Evolutionary conservation across 2,329 filamentous ascomycete species (phyloP), one percentile per base, ranked within the genome.

Genomic region (Xylariales sp.): DNA sequence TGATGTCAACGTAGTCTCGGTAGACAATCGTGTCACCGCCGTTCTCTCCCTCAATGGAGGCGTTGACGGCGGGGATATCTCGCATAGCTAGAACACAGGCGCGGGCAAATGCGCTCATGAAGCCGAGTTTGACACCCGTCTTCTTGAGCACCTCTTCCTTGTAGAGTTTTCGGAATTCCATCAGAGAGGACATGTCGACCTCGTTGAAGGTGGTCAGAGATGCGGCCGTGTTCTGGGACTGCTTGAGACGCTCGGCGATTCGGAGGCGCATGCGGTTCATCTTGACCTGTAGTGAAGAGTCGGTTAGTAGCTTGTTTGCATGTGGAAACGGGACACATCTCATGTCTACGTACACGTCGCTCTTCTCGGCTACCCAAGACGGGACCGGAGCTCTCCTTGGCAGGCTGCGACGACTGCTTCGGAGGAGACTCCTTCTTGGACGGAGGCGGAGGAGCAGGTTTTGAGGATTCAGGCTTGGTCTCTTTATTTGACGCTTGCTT

Each of bases 251-350:
- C 73, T 98, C 93, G 38, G 93, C 88, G 54, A 97, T 98, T 48
- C 93, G 84, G 47, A 97, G 80, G 51, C 93, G 89, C 93, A 98
- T 98, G 51, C 93, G 88, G 75, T 97, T 97, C 93, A 98, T 98
- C 78, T 98, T 98, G 58, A 97, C 88, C 87, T 93, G 55, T 42
- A 49, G 21, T 11, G 14, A n/a, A 22, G 19, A 20, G 19, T 35
- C 4, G 22, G 33, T 20, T 12, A 32, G 29, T n/a, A n/a, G n/a
- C n/a, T n/a, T n/a, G n/a, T n/a, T n/a, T n/a, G n/a, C n/a, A n/a
- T n/a, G n/a, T n/a, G 29, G 15, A 15, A 14, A 32, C 7, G 9
- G 14, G 12, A 7, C 7, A 7, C 29, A 3, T 9, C n/a, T 31
- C 8, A 14, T 9, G 38, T 16, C 15, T n/a, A 70, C 86, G 52